These are phyloP conservation scores for Arabidopsis thaliana DNA, from an alignment of 345 rosid genomes.

Conservation along the genomic window DNA sequence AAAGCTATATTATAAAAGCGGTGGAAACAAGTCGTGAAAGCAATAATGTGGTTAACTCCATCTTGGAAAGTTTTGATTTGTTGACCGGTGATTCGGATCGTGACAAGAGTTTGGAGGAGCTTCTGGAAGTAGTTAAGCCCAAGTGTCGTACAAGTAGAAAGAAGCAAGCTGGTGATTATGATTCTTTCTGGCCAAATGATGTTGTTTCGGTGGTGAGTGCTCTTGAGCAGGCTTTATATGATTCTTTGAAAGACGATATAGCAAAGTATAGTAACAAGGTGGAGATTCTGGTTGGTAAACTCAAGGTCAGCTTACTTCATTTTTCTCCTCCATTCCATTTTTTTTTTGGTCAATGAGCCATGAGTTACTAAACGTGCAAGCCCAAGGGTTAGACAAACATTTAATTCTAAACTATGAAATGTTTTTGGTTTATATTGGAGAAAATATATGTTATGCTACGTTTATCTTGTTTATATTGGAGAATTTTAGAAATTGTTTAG, in stretches of 20 bases:
- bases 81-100: constrained; percentile 64
- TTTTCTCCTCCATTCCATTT: background rate
- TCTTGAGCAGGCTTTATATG: constrained; percentile 72
- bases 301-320: constrained; percentile 56
- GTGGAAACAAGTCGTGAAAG: constrained; percentile 62
- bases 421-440: too few species aligned
- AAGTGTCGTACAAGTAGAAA: constrained; percentile 52
- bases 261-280: constrained; percentile 74
- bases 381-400: too few species aligned
- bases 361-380: too few species aligned
- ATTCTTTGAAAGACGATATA: constrained; percentile 56
- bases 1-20: constrained; percentile 46
- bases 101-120: constrained; percentile 73
- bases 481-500: background rate
- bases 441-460: too few species aligned
- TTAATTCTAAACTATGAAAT: background rate
- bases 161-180: constrained; percentile 29
- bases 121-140: constrained; percentile 60
- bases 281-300: constrained; percentile 63
- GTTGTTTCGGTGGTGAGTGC: constrained; percentile 59
- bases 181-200: constrained; percentile 70
- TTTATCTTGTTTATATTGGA: background rate
- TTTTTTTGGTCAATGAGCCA: too few species aligned
- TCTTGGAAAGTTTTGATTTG: constrained; percentile 50
- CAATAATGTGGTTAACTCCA: constrained; percentile 48